phyloP scores from a whole-genome alignment of 106 monocot species.

The Dendrobium huoshanense region DNA sequence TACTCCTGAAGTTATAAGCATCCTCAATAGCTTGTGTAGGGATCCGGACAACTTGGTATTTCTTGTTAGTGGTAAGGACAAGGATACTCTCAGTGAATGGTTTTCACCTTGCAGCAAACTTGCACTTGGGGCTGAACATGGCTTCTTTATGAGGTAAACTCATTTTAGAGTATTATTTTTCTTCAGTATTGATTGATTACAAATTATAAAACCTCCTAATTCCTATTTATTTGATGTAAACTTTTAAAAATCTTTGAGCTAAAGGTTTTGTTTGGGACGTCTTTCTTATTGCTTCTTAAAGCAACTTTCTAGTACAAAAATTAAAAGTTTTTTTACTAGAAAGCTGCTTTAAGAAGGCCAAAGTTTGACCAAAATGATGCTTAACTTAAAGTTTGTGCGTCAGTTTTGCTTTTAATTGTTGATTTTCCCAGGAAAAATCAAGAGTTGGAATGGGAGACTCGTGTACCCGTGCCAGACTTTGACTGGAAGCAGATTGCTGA shows the following conservation, averaged over 20 bases:
- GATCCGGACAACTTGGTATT: constrained; percentile 39
- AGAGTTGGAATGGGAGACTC: neutral
- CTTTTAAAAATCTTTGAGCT: too few relatives aligned
- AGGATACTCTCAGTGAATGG: constrained; percentile 30
- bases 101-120: constrained; percentile 29
- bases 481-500: constrained; percentile 54
- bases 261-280: too few relatives aligned
- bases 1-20: constrained; percentile 20
- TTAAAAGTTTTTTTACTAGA: too few relatives aligned
- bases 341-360: too few relatives aligned
- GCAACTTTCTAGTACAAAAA: too few relatives aligned
- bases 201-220: neutral
- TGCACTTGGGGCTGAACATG: constrained; percentile 46
- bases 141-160: constrained; percentile 43
- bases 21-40: constrained; percentile 31
- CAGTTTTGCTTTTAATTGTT: constrained; percentile 16
- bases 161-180: neutral
- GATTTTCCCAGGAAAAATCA: neutral
- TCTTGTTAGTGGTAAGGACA: constrained; percentile 42
- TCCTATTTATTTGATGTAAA: too few relatives aligned
- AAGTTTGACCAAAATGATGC: neutral
- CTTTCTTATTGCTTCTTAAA: too few relatives aligned
- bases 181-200: neutral
- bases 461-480: constrained; percentile 9
- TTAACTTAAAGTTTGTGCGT: neutral